A percentile compares a stretch with the other conserved stretches of the same genome.
Evolutionary conservation across 306 rosid genomes (phyloP).

Genomic region (Castanea mollissima): DNA sequence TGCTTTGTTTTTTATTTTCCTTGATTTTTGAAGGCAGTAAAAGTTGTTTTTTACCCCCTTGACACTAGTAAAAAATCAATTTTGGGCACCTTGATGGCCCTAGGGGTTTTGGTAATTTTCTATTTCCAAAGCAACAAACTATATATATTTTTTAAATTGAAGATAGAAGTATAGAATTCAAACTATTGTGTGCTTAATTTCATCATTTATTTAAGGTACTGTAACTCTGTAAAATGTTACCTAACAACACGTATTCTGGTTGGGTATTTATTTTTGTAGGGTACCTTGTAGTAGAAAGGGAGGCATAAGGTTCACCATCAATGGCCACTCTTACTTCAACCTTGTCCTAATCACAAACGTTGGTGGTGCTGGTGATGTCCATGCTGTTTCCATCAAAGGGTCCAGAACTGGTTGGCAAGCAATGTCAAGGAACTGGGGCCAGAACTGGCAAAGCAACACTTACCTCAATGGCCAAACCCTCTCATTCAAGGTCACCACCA

Average conservation of each 20-base stretch:
- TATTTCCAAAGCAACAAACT: too few species aligned
- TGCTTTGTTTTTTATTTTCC: too few species aligned
- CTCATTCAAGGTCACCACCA: conserved; percentile 87
- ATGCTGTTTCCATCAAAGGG: conserved; percentile 69
- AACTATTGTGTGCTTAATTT: too few species aligned
- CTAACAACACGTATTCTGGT: background rate
- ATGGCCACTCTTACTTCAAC: conserved; percentile 97
- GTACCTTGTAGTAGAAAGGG: conserved; percentile 86
- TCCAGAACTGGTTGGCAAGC: conserved; percentile 80
- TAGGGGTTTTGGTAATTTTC: too few species aligned
- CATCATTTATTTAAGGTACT: too few species aligned
- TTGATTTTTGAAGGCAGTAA: too few species aligned
- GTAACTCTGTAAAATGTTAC: background rate
- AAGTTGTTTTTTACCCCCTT: too few species aligned
- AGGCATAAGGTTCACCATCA: conserved; percentile 88
- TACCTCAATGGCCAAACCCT: conserved; percentile 81
- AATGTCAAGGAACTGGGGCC: conserved; percentile 99
- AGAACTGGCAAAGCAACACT: conserved; percentile 96
- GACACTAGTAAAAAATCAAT: too few species aligned
- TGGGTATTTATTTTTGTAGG: conserved; percentile 39
- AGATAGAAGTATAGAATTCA: too few species aligned
- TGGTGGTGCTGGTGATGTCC: conserved; percentile 97
- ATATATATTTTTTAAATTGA: too few species aligned
- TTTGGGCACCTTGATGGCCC: too few species aligned
- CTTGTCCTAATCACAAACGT: conserved; percentile 89